These are phyloP conservation scores for Colletotrichum lupini DNA, from an alignment of 2,329 filamentous ascomycete genomes.

Conservation along the genomic window DNA sequence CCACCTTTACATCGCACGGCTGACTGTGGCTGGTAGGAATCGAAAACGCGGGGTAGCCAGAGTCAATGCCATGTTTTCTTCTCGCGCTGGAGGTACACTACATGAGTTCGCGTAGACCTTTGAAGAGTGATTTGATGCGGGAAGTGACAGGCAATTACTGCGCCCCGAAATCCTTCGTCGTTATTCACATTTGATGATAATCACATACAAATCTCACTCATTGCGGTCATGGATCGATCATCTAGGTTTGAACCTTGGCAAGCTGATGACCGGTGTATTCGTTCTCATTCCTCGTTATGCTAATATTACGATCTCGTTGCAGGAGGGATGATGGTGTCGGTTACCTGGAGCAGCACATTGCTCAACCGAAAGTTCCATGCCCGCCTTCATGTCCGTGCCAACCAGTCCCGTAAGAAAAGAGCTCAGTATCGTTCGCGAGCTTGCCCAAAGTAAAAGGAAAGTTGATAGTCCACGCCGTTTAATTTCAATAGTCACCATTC, in stretches of 20 bases:
- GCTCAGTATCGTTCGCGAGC: not conserved
- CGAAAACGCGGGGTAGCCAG: conserved; percentile 31
- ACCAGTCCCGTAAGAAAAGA: not conserved
- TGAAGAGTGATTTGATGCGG: not conserved
- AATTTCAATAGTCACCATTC: not conserved
- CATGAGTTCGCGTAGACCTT: not conserved
- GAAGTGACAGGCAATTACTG: not conserved
- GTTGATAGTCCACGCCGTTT: not conserved
- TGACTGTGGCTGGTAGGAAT: not conserved
- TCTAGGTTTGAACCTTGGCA: not conserved
- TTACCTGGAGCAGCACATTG: not conserved
- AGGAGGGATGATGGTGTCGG: conserved; percentile 5
- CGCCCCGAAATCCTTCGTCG: no score
- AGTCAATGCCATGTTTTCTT: conserved; percentile 6
- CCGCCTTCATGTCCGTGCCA: not conserved
- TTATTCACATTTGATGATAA: not conserved
- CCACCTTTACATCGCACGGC: not conserved
- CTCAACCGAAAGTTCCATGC: not conserved
- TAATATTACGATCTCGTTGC: conserved; percentile 30
- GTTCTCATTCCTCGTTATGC: conserved; percentile 30
- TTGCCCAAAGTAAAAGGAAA: conserved; percentile 8
- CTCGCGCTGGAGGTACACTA: not conserved
- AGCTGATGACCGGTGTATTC: not conserved
- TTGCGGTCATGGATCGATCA: not conserved
- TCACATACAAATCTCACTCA: not conserved